Evolutionary conservation across 1,284 basidiomycete genomes (phyloP).

Genomic region (Tylopilus sp.): DNA sequence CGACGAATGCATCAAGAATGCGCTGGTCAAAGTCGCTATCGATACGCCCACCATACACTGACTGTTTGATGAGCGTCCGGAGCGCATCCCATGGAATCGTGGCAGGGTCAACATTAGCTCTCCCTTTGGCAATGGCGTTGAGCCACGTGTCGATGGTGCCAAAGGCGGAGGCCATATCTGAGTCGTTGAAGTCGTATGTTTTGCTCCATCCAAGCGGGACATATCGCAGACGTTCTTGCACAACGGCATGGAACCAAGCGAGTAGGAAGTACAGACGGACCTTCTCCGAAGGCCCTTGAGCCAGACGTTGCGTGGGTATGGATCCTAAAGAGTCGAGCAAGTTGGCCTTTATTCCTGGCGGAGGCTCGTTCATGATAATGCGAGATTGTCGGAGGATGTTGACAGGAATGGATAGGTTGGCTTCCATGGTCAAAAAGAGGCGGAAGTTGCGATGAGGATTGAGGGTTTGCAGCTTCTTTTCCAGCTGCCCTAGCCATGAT

Average conservation of each 20-base stretch:
- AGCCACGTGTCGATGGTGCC: constrained; percentile 91
- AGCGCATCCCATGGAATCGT: constrained; percentile 92
- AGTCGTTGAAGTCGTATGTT: constrained; percentile 96
- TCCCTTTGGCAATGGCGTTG: constrained; percentile 73
- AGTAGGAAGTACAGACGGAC: constrained; percentile 87
- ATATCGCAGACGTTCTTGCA: constrained; percentile 94
- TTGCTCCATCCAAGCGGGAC: constrained; percentile 95
- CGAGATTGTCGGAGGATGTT: constrained; percentile 94
- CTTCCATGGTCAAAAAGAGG: constrained; percentile 95
- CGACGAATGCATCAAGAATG: constrained; percentile 89
- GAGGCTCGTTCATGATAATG: constrained; percentile 96
- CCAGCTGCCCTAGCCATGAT: constrained; percentile 89
- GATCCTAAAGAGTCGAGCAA: constrained; percentile 85
- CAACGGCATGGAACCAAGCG: constrained; percentile 97
- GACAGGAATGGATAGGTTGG: constrained; percentile 87
- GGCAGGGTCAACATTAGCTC: constrained; percentile 86
- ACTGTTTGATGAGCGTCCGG: constrained; percentile 87
- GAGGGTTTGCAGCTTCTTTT: constrained; percentile 93
- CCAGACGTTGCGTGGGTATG: constrained; percentile 66
- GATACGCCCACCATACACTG: constrained; percentile 89
- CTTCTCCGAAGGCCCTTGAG: constrained; percentile 88
- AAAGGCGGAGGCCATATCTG: constrained; percentile 92
- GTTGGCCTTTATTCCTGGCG: constrained; percentile 93
- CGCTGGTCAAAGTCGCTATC: constrained; percentile 94
- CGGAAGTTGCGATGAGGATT: constrained; percentile 88